Conservation (phyloP, 225 moss, liverwort and hornwort genomes). For the Physcomitrellopsis africana region DNA sequence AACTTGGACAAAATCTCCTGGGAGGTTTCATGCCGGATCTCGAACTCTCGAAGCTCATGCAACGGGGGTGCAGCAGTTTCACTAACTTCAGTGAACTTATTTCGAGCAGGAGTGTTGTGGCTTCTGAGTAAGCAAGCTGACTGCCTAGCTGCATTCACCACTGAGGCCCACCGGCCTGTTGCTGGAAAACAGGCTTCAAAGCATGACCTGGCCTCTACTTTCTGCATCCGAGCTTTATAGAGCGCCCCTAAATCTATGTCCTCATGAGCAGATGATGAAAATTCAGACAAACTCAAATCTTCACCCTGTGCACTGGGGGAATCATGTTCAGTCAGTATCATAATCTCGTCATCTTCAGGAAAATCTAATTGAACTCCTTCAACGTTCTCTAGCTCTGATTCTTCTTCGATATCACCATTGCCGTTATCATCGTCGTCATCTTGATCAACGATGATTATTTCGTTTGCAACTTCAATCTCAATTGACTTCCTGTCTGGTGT, state of each 20-base stretch:
- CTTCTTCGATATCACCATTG: not conserved
- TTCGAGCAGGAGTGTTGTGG: constrained; percentile 30
- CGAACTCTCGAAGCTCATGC: constrained; percentile 30
- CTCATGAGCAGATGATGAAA: constrained; percentile 24
- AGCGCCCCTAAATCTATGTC: constrained; percentile 37
- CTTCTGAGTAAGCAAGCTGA: constrained; percentile 43
- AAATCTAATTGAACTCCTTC: constrained; percentile 27
- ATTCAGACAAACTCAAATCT: constrained; percentile 27
- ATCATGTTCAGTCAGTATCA: constrained; percentile 11
- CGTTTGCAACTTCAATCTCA: constrained; percentile 20
- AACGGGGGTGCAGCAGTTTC: not conserved
- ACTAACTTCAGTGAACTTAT: constrained; percentile 28
- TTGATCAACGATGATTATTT: constrained; percentile 12
- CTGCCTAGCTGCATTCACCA: constrained; percentile 52
- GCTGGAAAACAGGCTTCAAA: constrained; percentile 50
- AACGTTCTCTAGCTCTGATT: constrained; percentile 10
- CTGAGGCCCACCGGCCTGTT: constrained; percentile 52
- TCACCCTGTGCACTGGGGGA: constrained; percentile 16
- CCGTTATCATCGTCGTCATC: not conserved
- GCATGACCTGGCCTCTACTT: constrained; percentile 32
- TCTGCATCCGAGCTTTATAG: constrained; percentile 32
- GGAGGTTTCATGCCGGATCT: constrained; percentile 25
- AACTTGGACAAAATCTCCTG: constrained; percentile 15
- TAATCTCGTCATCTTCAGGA: constrained; percentile 38
- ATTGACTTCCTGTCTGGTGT: constrained; percentile 19